phyloP scores from a whole-genome alignment of 495 filamentous ascomycete species.

The Lepraria neglecta region DNA sequence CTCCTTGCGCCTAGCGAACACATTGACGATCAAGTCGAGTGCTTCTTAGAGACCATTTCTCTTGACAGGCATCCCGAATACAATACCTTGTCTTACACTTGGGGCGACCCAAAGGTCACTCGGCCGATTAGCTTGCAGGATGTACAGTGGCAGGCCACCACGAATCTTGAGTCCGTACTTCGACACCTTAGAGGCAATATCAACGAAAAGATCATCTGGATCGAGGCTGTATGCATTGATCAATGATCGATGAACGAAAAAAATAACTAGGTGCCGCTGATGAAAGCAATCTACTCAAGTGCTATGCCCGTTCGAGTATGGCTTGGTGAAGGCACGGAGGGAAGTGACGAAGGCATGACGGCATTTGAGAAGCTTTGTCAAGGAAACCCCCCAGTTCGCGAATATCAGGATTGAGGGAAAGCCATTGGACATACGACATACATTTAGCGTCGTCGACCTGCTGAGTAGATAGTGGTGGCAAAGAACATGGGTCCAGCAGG shows the following conservation, averaged over 20 bases:
- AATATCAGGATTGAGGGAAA: background rate
- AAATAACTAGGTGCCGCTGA: background rate
- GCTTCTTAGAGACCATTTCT: no score
- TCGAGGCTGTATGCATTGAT: background rate
- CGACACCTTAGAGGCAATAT: background rate
- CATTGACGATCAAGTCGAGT: no score
- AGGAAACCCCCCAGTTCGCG: background rate
- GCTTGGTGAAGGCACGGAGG: background rate
- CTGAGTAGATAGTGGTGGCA: background rate
- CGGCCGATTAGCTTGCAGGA: no score
- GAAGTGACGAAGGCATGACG: background rate
- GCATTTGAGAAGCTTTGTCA: background rate
- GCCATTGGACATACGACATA: background rate
- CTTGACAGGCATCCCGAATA: no score
- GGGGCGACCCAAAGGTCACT: no score
- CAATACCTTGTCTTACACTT: no score
- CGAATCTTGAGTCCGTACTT: background rate
- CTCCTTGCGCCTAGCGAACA: no score
- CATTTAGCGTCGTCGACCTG: background rate
- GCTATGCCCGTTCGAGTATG: background rate
- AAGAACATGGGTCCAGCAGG: background rate
- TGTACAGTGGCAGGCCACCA: background rate
- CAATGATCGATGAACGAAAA: background rate
- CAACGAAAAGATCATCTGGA: background rate
- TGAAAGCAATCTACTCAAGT: background rate